Evolutionary conservation across 257 asterid genomes (phyloP).

Genomic region (Salvia splendens): DNA sequence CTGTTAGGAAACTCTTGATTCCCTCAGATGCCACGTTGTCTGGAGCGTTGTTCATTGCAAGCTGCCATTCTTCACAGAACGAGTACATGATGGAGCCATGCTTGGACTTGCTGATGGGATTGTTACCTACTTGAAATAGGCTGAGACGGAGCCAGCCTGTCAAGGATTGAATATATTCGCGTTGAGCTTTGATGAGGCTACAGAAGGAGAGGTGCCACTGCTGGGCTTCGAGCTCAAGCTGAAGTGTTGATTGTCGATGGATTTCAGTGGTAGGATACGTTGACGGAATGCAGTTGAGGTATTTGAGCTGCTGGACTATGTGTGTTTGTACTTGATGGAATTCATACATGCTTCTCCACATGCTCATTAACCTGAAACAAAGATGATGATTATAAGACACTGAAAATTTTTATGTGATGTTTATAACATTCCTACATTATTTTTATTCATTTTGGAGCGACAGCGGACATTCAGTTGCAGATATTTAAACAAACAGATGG

Average conservation of each 20-base stretch:
- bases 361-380: conserved; percentile 61
- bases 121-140: conserved; percentile 72
- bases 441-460: not conserved
- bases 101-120: conserved; percentile 52
- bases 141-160: conserved; percentile 97
- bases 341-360: conserved; percentile 99
- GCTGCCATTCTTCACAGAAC: conserved; percentile 97
- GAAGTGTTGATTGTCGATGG: conserved; percentile 92
- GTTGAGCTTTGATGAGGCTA: conserved; percentile 81
- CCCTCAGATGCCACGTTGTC: conserved; percentile 97
- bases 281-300: conserved; percentile 62
- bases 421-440: not conserved
- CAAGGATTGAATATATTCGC: conserved; percentile 77
- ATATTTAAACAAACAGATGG: too few species aligned
- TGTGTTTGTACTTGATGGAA: conserved; percentile 93
- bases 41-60: conserved; percentile 74
- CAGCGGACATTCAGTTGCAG: not conserved
- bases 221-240: conserved; percentile 93
- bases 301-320: conserved; percentile 93
- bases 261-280: conserved; percentile 75
- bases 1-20: conserved; percentile 69
- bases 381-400: not conserved
- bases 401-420: not conserved
- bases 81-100: conserved; percentile 76
- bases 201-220: conserved; percentile 93